These are phyloP conservation scores for Silene uniflora DNA, from an alignment of 148 eudicot genomes.

Conservation along the genomic window DNA sequence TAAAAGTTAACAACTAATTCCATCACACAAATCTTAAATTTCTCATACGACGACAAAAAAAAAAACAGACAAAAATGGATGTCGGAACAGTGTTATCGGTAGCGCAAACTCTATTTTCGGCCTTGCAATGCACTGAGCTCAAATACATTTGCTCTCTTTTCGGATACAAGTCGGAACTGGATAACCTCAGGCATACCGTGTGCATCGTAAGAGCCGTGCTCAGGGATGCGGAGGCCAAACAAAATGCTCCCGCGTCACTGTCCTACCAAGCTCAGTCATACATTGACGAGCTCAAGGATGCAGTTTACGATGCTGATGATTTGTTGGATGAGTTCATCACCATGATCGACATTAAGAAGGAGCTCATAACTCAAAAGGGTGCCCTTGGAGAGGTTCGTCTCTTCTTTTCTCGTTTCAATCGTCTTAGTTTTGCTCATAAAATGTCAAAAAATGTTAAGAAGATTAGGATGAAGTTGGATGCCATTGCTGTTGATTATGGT, in stretches of 20 bases:
- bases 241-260: too few relatives aligned
- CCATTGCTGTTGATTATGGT: neutral
- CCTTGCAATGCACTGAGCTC: neutral
- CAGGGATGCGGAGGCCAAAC: too few relatives aligned
- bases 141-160: neutral
- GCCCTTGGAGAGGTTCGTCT: neutral
- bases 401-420: neutral
- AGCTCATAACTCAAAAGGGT: neutral
- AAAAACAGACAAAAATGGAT: too few relatives aligned
- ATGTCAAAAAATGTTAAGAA: neutral
- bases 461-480: slow-evolving; percentile 6
- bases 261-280: neutral
- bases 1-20: too few relatives aligned
- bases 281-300: neutral
- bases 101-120: neutral
- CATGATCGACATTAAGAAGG: neutral
- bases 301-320: neutral
- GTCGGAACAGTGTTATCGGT: neutral
- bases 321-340: neutral
- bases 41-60: too few relatives aligned
- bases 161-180: neutral
- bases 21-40: too few relatives aligned
- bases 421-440: neutral
- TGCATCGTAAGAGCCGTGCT: neutral
- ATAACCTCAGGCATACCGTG: neutral